Conservation (phyloP, 2,329 filamentous ascomycete genomes). For the Xylaria polymorpha region DNA sequence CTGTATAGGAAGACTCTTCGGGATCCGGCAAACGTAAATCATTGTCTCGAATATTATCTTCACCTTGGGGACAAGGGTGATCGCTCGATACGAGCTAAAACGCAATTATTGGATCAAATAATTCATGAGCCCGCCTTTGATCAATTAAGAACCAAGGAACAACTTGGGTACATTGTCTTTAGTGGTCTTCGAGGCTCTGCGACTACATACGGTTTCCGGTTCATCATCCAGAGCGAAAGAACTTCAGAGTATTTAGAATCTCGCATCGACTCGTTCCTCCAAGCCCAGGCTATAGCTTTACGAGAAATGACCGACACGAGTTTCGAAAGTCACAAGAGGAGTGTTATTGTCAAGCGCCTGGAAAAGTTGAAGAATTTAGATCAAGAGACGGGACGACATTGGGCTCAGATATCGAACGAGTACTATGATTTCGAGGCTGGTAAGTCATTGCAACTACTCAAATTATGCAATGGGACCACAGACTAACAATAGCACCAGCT, state of each 20-base stretch:
- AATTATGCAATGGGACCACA: background rate
- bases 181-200: constrained; percentile 77
- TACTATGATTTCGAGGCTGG: constrained; percentile 90
- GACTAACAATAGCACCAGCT: constrained; percentile 58
- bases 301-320: constrained; percentile 82
- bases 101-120: constrained; percentile 87
- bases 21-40: constrained; percentile 89
- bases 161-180: constrained; percentile 96
- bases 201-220: constrained; percentile 86
- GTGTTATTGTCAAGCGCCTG: constrained; percentile 84
- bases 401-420: constrained; percentile 85
- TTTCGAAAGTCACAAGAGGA: constrained; percentile 92
- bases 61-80: constrained; percentile 77
- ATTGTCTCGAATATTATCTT: constrained; percentile 83
- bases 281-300: constrained; percentile 72
- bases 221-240: constrained; percentile 94
- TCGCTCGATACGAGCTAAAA: constrained; percentile 76
- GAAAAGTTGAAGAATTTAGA: constrained; percentile 94
- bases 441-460: constrained; percentile 58
- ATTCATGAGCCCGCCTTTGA: constrained; percentile 94
- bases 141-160: constrained; percentile 94
- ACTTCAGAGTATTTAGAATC: constrained; percentile 85
- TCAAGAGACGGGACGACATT: constrained; percentile 84
- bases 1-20: constrained; percentile 83
- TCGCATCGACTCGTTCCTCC: constrained; percentile 87